phyloP scores from a whole-genome alignment of 2,329 filamentous ascomycete species.

The Salinomyces thailandicus region DNA sequence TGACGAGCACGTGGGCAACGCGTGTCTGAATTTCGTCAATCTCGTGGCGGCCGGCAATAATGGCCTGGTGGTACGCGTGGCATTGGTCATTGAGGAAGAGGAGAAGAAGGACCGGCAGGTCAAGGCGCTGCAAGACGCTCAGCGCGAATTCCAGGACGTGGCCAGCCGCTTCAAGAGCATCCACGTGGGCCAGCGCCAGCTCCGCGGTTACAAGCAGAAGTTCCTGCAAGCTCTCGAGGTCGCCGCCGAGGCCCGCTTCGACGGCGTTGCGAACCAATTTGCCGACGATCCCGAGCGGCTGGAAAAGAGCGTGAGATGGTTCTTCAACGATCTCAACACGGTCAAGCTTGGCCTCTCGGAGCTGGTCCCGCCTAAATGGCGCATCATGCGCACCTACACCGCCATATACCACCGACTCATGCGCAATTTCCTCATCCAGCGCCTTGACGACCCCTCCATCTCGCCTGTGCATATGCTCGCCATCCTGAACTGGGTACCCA shows the following conservation, averaged over 20 bases:
- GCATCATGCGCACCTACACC: constrained; percentile 80
- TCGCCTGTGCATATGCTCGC: constrained; percentile 78
- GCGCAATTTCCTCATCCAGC: constrained; percentile 80
- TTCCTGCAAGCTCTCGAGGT: constrained; percentile 72
- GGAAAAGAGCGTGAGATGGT: constrained; percentile 88
- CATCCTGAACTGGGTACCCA: constrained; percentile 89
- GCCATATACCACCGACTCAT: constrained; percentile 88
- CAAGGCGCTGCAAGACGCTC: constrained; percentile 80
- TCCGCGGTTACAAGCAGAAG: constrained; percentile 93
- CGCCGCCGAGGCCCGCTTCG: constrained; percentile 64
- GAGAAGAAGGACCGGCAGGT: constrained; percentile 94
- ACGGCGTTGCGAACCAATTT: constrained; percentile 61
- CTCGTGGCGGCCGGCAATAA: constrained; percentile 79
- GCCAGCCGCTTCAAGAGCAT: constrained; percentile 90
- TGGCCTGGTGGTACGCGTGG: constrained; percentile 80
- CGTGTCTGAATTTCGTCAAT: constrained; percentile 82
- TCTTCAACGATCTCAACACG: constrained; percentile 92
- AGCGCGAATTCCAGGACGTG: constrained; percentile 92
- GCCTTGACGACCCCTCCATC: constrained; percentile 76
- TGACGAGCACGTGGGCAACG: constrained; percentile 81
- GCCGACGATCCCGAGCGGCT: constrained; percentile 71
- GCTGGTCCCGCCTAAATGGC: constrained; percentile 94
- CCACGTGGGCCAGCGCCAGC: constrained; percentile 72
- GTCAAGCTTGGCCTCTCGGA: constrained; percentile 86
- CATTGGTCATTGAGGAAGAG: constrained; percentile 86